Percentiles rank a stretch among this genome's conserved stretches.
Evolutionary conservation across 1,139 yeast species (phyloP).

Genomic region (Geotrichum histeridarum): DNA sequence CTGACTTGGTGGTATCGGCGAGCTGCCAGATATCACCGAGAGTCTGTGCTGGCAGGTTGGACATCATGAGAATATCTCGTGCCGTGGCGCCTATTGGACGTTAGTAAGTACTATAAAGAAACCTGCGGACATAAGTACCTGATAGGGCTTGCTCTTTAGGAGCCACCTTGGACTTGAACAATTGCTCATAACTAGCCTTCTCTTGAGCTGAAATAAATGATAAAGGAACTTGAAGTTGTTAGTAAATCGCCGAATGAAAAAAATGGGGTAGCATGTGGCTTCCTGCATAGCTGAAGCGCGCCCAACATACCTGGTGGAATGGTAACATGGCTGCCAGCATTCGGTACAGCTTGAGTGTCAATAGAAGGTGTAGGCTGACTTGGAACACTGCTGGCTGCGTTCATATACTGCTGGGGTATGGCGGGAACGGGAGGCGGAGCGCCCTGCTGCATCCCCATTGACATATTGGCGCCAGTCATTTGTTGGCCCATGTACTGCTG

Average conservation of each 20-base stretch:
- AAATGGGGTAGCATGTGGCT: background rate
- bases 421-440: slow-evolving; percentile 18
- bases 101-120: background rate
- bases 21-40: slow-evolving; percentile 88
- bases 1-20: slow-evolving; percentile 82
- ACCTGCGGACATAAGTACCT: slow-evolving; percentile 39
- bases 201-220: slow-evolving; percentile 81
- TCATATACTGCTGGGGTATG: slow-evolving; percentile 22
- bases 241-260: too few relatives aligned
- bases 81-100: slow-evolving; percentile 50
- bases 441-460: slow-evolving; percentile 17
- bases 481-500: slow-evolving; percentile 5
- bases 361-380: slow-evolving; percentile 28
- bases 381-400: slow-evolving; percentile 30
- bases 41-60: slow-evolving; percentile 68
- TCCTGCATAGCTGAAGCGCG: background rate
- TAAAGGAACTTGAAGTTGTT: slow-evolving; percentile 48
- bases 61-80: slow-evolving; percentile 70
- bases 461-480: background rate
- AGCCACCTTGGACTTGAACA: slow-evolving; percentile 73
- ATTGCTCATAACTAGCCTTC: slow-evolving; percentile 76
- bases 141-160: slow-evolving; percentile 68
- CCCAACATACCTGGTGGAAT: slow-evolving; percentile 1
- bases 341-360: slow-evolving; percentile 27
- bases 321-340: background rate